Evolutionary conservation across 2,329 filamentous ascomycete genomes (phyloP).

Genomic region (Diplodia sapinea): DNA sequence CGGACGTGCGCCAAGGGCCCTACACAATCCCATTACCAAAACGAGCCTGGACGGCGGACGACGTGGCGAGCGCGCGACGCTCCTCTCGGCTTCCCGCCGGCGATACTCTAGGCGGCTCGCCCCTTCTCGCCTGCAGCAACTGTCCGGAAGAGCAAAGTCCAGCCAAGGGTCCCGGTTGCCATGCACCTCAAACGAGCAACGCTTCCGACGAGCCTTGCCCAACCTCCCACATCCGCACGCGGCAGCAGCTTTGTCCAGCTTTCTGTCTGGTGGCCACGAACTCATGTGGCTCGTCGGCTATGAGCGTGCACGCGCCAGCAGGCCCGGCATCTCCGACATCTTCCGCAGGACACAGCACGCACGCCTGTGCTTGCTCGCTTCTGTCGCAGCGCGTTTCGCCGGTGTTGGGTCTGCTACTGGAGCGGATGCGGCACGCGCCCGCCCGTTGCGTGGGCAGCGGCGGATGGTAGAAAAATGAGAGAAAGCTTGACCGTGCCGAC

Average conservation of each 20-base stretch:
- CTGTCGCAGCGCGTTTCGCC: conserved; percentile 18
- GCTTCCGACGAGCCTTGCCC: conserved; percentile 24
- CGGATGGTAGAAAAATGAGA: conserved; percentile 1
- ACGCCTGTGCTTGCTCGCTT: conserved; percentile 7
- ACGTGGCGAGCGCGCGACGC: conserved; percentile 25
- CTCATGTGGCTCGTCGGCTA: conserved; percentile 15
- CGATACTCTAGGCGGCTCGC: conserved; percentile 24
- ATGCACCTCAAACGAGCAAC: conserved; percentile 23
- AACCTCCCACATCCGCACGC: conserved; percentile 22
- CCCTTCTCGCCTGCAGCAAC: conserved; percentile 29
- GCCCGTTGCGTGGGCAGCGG: background rate
- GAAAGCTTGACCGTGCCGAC: conserved; percentile 22
- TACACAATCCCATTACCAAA: conserved; percentile 30
- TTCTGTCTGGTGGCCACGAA: background rate
- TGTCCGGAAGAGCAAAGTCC: conserved; percentile 25
- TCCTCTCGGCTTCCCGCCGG: conserved; percentile 28
- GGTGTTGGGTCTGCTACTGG: background rate
- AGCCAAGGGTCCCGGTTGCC: conserved; percentile 21
- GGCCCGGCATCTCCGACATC: conserved; percentile 16
- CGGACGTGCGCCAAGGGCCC: conserved; percentile 24
- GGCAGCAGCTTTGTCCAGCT: conserved; percentile 12
- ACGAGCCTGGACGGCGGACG: conserved; percentile 24
- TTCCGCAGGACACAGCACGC: background rate
- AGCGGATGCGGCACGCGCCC: conserved; percentile 8
- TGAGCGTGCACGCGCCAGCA: conserved; percentile 5